Conservation (phyloP, 176 grass and related monocot species). For the Neostapfia colusana region DNA sequence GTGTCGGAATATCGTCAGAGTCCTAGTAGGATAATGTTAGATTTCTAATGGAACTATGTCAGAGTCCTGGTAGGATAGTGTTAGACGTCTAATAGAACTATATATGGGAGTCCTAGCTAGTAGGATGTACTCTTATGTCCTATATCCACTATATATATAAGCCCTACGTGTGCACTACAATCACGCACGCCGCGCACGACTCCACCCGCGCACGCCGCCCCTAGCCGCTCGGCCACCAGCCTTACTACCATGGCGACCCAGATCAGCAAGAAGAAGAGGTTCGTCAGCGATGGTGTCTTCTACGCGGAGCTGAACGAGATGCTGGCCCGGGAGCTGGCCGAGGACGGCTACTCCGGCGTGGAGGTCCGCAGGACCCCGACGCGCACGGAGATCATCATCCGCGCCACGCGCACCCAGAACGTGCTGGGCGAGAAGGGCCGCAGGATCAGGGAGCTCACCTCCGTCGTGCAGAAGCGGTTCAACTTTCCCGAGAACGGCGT, state of each 20-base stretch:
- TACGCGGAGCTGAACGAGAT: constrained; percentile 82
- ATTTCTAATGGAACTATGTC: too few relatives aligned
- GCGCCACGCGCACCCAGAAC: constrained; percentile 78
- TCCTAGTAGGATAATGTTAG: too few relatives aligned
- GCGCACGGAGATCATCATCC: constrained; percentile 84
- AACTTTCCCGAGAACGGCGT: constrained; percentile 80
- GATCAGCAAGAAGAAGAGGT: constrained; percentile 98
- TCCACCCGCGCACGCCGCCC: too few relatives aligned
- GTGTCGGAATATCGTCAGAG: too few relatives aligned
- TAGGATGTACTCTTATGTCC: too few relatives aligned
- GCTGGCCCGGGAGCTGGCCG: constrained; percentile 68
- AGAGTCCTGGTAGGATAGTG: too few relatives aligned
- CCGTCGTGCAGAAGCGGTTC: constrained; percentile 83
- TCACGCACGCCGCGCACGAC: too few relatives aligned
- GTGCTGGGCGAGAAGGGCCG: constrained; percentile 76
- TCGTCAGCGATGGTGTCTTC: constrained; percentile 82
- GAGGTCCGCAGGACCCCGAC: constrained; percentile 75
- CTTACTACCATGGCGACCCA: constrained; percentile 79
- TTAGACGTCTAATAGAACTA: too few relatives aligned
- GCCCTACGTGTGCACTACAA: too few relatives aligned
- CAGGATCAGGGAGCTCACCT: constrained; percentile 78
- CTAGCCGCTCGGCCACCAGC: too few relatives aligned
- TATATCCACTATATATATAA: too few relatives aligned
- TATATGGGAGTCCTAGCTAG: too few relatives aligned
- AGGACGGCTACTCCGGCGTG: constrained; percentile 79